Percentiles rank a stretch among this genome's conserved stretches.
phyloP scores from a whole-genome alignment of 2,329 filamentous ascomycete genomes.

The Ceratocystis harringtonii region DNA sequence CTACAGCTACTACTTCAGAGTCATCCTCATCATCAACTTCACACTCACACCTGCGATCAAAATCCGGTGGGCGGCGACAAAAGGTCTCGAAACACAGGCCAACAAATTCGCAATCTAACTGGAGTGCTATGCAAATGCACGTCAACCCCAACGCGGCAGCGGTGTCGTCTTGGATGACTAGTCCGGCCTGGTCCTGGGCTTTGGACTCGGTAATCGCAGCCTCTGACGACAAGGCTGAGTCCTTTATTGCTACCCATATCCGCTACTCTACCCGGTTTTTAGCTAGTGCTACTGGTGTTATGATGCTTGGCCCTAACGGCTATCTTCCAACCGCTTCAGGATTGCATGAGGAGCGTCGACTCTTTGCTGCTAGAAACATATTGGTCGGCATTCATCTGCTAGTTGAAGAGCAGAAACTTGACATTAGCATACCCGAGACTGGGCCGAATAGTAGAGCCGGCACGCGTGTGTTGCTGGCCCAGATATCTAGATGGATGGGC shows the following conservation, averaged over 20 bases:
- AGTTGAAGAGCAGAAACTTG: constrained; percentile 78
- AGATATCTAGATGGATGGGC: constrained; percentile 67
- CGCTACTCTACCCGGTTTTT: constrained; percentile 51
- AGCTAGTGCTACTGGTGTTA: constrained; percentile 40
- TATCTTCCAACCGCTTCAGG: constrained; percentile 49
- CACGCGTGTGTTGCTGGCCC: constrained; percentile 60
- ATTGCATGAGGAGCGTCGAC: constrained; percentile 40
- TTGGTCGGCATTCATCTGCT: constrained; percentile 69
- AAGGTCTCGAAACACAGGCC: constrained; percentile 20
- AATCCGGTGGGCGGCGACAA: constrained; percentile 23
- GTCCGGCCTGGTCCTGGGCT: constrained; percentile 56
- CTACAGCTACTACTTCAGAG: constrained; percentile 20
- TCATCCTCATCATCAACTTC: constrained; percentile 16
- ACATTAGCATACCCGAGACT: constrained; percentile 38
- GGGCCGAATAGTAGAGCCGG: constrained; percentile 32
- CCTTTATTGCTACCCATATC: constrained; percentile 38
- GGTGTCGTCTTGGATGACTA: constrained; percentile 44
- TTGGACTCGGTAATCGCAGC: constrained; percentile 35
- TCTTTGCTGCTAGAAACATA: constrained; percentile 48
- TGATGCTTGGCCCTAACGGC: constrained; percentile 37
- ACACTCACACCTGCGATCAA: neutral
- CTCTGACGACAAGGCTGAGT: constrained; percentile 20
- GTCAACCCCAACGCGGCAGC: constrained; percentile 35
- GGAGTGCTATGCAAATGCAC: constrained; percentile 33
- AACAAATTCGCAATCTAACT: constrained; percentile 23